Evolutionary conservation across 2,329 filamentous ascomycete genomes (phyloP), one percentile per base, ranked within the genome.

Genomic region (Trichophyton rubrum): DNA sequence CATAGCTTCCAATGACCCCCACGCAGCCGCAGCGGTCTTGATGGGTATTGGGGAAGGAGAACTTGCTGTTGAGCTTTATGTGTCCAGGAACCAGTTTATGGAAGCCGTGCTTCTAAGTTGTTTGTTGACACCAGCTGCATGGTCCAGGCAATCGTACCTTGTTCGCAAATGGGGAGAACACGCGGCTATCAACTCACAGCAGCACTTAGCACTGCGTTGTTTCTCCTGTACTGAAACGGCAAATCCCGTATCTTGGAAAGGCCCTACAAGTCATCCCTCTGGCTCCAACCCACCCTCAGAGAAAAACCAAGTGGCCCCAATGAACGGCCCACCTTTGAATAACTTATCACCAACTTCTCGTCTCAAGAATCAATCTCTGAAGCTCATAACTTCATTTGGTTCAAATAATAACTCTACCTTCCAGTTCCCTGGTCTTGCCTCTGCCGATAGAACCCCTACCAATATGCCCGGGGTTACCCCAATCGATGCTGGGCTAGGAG

Each of bases 121-220:
- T 68, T 79, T 96, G 11, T 82, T 87, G 27, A 90, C 87, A 67
- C 90, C 92, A 0, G 77, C 81, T 0, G 91, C 96, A 62, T 99
- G 93, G 93, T 88, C 93, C 68, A 84, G 92, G 35, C 90, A 96
- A 72, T 86, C 88, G 11, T 87, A 88, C 67, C 83, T 99, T 56
- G 85, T 96, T 64, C 85, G 89, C 67, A 92, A 93, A 77, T 99
- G 93, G 93, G 93, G 93, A 61, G 92, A 96, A 68, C 86, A 88
- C 77, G 89, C 92, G 41, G 86, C 96, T 11, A 86, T 88, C 64
- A 86, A 93, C 67, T 87, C 88, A 15, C 88, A 96, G 68, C 88
- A 93, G 65, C 89, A 95, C 67, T 79, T 99, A 53, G 93, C 93
- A 17, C 93, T 96, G 56, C 82, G 91, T 68, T 97, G 85, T 74